These are phyloP conservation scores for Pharus latifolius DNA, from an alignment of 176 grass and related monocot species.

Conservation along the genomic window DNA sequence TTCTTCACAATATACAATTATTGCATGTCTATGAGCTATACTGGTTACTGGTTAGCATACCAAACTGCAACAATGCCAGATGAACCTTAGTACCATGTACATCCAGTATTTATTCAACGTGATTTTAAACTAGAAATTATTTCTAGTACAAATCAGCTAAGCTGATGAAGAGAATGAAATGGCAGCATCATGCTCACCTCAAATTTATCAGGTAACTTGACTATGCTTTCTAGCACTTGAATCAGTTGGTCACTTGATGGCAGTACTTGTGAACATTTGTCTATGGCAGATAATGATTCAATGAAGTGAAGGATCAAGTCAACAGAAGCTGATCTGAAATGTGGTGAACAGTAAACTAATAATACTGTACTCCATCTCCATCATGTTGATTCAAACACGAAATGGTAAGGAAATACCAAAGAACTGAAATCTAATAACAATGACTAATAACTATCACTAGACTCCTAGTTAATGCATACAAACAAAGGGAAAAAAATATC, in stretches of 20 bases:
- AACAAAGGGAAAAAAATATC: background rate
- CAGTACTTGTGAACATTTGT: slow-evolving; percentile 52
- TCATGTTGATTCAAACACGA: background rate
- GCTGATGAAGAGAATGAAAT: slow-evolving; percentile 11
- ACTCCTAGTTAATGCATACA: background rate
- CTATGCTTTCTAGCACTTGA: slow-evolving; percentile 42
- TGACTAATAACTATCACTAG: background rate
- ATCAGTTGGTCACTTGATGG: slow-evolving; percentile 50
- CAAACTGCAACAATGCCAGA: slow-evolving; percentile 1
- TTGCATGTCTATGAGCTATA: background rate
- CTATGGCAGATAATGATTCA: slow-evolving; percentile 66
- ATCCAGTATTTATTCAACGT: background rate
- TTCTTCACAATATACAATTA: background rate
- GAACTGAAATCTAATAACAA: background rate
- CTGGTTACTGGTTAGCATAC: background rate
- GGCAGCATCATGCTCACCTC: slow-evolving; percentile 45
- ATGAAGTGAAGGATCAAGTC: slow-evolving; percentile 59
- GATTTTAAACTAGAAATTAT: background rate
- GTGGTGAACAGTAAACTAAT: background rate
- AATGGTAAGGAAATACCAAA: background rate
- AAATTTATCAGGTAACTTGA: slow-evolving; percentile 85
- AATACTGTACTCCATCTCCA: background rate
- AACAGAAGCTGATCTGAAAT: slow-evolving; percentile 51
- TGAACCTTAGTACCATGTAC: background rate
- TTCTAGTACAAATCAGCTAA: background rate